These are phyloP conservation scores for Kodamaea sp. DNA, from an alignment of 1,139 yeast species.

Conservation along the genomic window DNA sequence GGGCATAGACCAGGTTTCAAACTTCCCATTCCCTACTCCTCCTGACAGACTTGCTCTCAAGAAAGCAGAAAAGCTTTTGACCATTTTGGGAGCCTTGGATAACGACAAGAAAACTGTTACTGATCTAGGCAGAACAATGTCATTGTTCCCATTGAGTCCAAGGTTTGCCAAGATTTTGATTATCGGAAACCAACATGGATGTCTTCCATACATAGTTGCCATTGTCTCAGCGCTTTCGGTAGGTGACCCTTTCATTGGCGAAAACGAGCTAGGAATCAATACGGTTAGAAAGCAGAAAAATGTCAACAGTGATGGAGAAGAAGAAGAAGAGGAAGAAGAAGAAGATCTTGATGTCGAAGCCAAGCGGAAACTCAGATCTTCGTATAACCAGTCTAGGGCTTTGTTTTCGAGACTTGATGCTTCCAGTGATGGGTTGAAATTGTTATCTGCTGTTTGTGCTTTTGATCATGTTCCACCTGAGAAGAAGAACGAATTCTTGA, in stretches of 20 bases:
- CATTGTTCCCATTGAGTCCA: slow-evolving; percentile 90
- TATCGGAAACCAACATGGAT: slow-evolving; percentile 82
- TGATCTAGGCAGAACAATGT: slow-evolving; percentile 80
- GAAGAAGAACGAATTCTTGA: slow-evolving; percentile 48
- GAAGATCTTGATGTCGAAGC: slow-evolving; percentile 35
- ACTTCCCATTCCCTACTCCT: slow-evolving; percentile 97
- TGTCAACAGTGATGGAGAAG: slow-evolving; percentile 35
- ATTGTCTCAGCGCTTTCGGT: slow-evolving; percentile 91
- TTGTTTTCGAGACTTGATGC: slow-evolving; percentile 68
- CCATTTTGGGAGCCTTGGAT: slow-evolving; percentile 79
- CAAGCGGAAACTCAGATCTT: slow-evolving; percentile 46
- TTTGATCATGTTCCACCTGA: slow-evolving; percentile 68
- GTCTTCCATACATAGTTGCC: slow-evolving; percentile 85
- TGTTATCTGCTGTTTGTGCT: slow-evolving; percentile 87
- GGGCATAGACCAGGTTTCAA: slow-evolving; percentile 89
- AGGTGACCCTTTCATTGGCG: slow-evolving; percentile 85
- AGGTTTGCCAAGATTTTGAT: slow-evolving; percentile 88
- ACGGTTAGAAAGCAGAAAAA: slow-evolving; percentile 13
- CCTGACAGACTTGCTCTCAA: slow-evolving; percentile 66
- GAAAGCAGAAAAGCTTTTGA: slow-evolving; percentile 68
- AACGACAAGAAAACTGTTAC: slow-evolving; percentile 54
- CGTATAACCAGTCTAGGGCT: slow-evolving; percentile 57
- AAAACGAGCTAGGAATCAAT: slow-evolving; percentile 66
- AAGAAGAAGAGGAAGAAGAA: slow-evolving; percentile 25
- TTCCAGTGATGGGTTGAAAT: slow-evolving; percentile 70